Evolutionary conservation across 2,329 filamentous ascomycete species (phyloP), one percentile per base, ranked within the genome.

Genomic region (Volutella citrinella): DNA sequence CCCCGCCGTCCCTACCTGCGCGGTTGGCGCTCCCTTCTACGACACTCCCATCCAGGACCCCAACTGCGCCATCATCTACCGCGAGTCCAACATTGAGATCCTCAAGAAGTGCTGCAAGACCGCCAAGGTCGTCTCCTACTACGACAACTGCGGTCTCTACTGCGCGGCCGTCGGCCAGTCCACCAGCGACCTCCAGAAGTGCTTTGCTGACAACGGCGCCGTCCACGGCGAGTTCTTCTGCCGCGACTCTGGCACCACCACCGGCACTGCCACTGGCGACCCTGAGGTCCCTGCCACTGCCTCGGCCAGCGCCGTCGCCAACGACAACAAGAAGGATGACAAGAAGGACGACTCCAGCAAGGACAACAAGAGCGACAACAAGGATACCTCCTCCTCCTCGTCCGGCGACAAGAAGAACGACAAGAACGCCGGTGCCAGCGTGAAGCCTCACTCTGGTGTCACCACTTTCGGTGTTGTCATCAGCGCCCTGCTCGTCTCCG

Each of bases 91-190:
- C 56, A 59, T 64, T 32, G 55, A 63, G 22, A 57, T 68, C 39
- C 64, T 72, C 60, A 38, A 57, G 24, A 45, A 54, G 15, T 75
- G 71, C 64, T 75, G 71, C 49, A 56, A 60, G 10, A 43, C 57
- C 9, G 65, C 69, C 32, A 52, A 63, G 15, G 59, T 73, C 18
- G 52, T 66, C 30, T 55, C 56, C 43, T 74, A 73, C 64, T 58
- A 66, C 48, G 47, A 64, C 50, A 55, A 63, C 48, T 75, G 72
- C 58, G 68, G 66, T 12, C 46, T 73, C 39, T 75, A 74, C 67
- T 75, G 71, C 46, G 64, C 56, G 6, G 56, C 57, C 31, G 28
- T 55, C 15, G 57, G 45, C 43, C 46, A 61, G 56, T 55, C 47
- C 29, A 43, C 52, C 35, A 49, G 29, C 32, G 48, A 59, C 19